Evolutionary conservation across 2,329 filamentous ascomycete genomes (phyloP).

Genomic region (Exophiala alcalophila): DNA sequence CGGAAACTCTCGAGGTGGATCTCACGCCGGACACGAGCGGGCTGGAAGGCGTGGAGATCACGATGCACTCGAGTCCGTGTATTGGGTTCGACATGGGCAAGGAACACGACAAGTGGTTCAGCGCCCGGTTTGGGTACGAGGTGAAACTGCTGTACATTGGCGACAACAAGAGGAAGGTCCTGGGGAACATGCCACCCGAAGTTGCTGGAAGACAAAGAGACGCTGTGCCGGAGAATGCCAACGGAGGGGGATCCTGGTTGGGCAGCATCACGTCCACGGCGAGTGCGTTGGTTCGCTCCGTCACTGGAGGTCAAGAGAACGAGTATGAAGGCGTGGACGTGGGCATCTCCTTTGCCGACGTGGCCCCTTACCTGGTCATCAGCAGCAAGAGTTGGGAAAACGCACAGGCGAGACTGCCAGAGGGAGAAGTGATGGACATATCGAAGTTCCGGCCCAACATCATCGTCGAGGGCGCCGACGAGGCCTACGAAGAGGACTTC

Average conservation of each 20-base stretch:
- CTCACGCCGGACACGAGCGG: constrained; percentile 51
- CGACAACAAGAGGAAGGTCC: constrained; percentile 55
- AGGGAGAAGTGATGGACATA: constrained; percentile 56
- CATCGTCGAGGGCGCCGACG: constrained; percentile 58
- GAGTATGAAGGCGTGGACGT: constrained; percentile 37
- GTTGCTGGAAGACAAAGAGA: constrained; percentile 30
- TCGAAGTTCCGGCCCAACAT: constrained; percentile 72
- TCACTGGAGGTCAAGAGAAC: constrained; percentile 14
- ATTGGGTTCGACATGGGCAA: constrained; percentile 62
- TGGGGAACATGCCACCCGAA: constrained; percentile 59
- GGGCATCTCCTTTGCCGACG: constrained; percentile 69
- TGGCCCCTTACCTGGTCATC: constrained; percentile 70
- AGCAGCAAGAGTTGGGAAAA: constrained; percentile 67
- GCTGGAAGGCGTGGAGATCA: constrained; percentile 52
- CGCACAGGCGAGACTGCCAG: constrained; percentile 46
- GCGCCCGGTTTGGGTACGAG: constrained; percentile 60
- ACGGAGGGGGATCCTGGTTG: constrained; percentile 20
- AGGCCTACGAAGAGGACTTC: constrained; percentile 67
- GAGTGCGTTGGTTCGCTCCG: constrained; percentile 9
- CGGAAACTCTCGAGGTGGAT: constrained; percentile 52
- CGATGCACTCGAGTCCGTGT: constrained; percentile 59
- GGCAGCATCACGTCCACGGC: constrained; percentile 22
- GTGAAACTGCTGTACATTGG: constrained; percentile 65
- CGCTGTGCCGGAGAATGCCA: not conserved
- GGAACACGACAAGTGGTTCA: constrained; percentile 64